These are phyloP conservation scores for Phytophthora foliorum DNA, from an alignment of 352 stramenopile species.

Conservation along the genomic window DNA sequence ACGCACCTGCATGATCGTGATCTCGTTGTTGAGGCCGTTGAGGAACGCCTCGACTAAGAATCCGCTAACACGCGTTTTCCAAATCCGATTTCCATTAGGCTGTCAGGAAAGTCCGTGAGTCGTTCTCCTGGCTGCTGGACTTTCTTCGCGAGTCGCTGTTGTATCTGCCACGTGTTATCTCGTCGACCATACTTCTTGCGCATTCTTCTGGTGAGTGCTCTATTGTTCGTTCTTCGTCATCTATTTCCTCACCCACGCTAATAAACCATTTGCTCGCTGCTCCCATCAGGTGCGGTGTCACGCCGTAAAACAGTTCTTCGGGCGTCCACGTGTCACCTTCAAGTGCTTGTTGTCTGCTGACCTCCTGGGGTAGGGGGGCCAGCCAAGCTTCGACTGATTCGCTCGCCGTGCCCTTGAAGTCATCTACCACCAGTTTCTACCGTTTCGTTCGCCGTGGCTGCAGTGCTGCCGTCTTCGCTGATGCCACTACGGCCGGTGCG, in stretches of 20 bases:
- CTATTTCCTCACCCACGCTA: neutral
- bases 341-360: neutral
- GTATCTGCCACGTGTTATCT: neutral
- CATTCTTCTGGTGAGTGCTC: neutral
- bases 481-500: neutral
- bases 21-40: neutral
- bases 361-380: neutral
- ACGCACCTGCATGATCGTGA: neutral
- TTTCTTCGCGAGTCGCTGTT: neutral
- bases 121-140: neutral
- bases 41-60: neutral
- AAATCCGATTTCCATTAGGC: neutral
- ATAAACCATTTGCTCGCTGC: neutral
- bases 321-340: neutral
- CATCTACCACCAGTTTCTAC: neutral
- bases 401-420: neutral
- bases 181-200: neutral
- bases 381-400: constrained; percentile 1
- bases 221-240: neutral
- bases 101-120: neutral
- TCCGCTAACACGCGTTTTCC: neutral
- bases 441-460: neutral
- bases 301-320: neutral
- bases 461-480: too few relatives aligned
- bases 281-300: neutral